phyloP scores from a whole-genome alignment of 2,329 filamentous ascomycete genomes.

The Cryphonectria japonica region DNA sequence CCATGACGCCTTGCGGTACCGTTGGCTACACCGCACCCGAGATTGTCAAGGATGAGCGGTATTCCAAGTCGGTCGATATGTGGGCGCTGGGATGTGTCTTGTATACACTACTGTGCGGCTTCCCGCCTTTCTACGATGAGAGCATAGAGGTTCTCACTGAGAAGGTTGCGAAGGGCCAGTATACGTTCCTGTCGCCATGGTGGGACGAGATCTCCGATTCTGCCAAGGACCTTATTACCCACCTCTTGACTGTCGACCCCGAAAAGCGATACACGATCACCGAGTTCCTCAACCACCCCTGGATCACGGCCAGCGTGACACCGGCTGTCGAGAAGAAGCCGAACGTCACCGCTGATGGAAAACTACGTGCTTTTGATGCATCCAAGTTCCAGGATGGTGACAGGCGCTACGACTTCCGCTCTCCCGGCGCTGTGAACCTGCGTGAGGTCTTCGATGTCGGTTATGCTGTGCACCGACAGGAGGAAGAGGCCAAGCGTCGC shows the following conservation, averaged over 20 bases:
- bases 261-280: conserved; percentile 93
- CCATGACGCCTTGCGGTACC: conserved; percentile 98
- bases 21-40: conserved; percentile 98
- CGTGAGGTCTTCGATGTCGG: conserved; percentile 97
- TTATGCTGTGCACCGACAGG: conserved; percentile 96
- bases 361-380: conserved; percentile 61
- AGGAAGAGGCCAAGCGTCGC: conserved; percentile 90
- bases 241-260: conserved; percentile 91
- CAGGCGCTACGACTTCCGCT: conserved; percentile 87
- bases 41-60: conserved; percentile 98
- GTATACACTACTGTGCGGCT: conserved; percentile 95
- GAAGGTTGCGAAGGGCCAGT: conserved; percentile 95
- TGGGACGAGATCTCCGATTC: conserved; percentile 98
- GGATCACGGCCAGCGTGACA: conserved; percentile 73
- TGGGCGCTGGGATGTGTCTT: conserved; percentile 97
- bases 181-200: conserved; percentile 97
- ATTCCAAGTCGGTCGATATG: conserved; percentile 99
- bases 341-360: conserved; percentile 44
- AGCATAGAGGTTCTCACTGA: conserved; percentile 96
- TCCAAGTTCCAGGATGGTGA: conserved; percentile 59
- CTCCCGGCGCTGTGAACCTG: conserved; percentile 90
- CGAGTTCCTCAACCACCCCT: conserved; percentile 92
- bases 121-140: conserved; percentile 98
- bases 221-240: conserved; percentile 90
- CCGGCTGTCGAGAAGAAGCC: conserved; percentile 62